phyloP scores from a whole-genome alignment of 2,329 filamentous ascomycete species.

The Verticillium albo-atrum region DNA sequence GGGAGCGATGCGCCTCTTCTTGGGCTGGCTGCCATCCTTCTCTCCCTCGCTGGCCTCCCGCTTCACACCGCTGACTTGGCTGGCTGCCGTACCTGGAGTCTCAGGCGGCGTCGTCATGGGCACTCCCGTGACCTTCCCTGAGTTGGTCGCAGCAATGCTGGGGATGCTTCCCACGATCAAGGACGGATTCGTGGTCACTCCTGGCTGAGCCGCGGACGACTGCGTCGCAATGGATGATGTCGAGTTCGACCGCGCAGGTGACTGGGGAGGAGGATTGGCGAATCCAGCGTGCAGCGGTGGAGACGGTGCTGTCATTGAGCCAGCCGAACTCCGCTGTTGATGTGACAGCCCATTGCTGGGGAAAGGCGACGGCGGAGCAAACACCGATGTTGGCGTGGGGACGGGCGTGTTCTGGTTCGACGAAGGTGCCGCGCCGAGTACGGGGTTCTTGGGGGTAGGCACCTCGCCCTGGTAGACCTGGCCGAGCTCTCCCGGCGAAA shows the following conservation, averaged over 20 bases:
- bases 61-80: constrained; percentile 39
- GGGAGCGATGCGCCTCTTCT: constrained; percentile 68
- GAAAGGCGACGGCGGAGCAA: constrained; percentile 58
- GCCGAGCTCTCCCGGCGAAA: constrained; percentile 78
- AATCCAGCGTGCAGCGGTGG: constrained; percentile 55
- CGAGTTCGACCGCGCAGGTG: constrained; percentile 81
- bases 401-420: constrained; percentile 64
- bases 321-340: constrained; percentile 53
- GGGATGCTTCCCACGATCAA: constrained; percentile 75
- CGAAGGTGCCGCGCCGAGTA: constrained; percentile 30
- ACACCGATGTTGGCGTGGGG: constrained; percentile 64
- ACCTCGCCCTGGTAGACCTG: constrained; percentile 71
- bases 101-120: constrained; percentile 87
- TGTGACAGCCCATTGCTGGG: constrained; percentile 38
- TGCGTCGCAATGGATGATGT: constrained; percentile 26
- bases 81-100: constrained; percentile 63
- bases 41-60: constrained; percentile 54
- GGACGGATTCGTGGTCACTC: constrained; percentile 70
- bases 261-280: constrained; percentile 63
- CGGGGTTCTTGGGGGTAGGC: constrained; percentile 41
- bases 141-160: constrained; percentile 69
- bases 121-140: constrained; percentile 56
- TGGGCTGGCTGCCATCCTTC: constrained; percentile 50
- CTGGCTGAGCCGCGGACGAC: constrained; percentile 28
- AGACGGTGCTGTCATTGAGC: constrained; percentile 55